A percentile compares a stretch with the other conserved stretches of the same genome.
These are phyloP conservation scores for Eutrema salsugineum DNA, from an alignment of 441 rosid species.

Conservation along the genomic window DNA sequence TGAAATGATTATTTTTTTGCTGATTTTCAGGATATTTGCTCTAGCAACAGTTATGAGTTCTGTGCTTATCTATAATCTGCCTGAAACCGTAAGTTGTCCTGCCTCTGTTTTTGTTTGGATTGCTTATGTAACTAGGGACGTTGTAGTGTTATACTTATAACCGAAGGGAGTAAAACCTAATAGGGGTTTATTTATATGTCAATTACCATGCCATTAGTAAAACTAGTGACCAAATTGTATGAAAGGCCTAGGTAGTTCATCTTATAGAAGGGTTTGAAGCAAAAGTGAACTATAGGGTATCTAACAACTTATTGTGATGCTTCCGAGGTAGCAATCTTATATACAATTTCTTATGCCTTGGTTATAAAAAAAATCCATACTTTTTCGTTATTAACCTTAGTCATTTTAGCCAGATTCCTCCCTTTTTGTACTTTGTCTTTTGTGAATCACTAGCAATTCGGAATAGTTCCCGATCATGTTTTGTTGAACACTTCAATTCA, in stretches of 20 bases:
- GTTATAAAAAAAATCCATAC: not conserved
- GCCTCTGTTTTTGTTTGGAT: not conserved
- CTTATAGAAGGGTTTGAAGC: too few species aligned
- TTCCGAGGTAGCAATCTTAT: not conserved
- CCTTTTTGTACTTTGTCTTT: not conserved
- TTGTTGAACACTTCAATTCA: not conserved
- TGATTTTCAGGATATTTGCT: slow-evolving; percentile 83
- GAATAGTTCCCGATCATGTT: not conserved
- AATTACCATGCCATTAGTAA: not conserved
- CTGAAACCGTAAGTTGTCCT: slow-evolving; percentile 80
- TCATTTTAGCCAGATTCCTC: not conserved
- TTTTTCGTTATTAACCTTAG: too few species aligned
- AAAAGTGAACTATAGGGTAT: not conserved
- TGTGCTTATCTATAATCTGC: slow-evolving; percentile 90
- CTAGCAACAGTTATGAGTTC: slow-evolving; percentile 96
- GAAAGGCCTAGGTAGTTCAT: too few species aligned
- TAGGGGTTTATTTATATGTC: not conserved
- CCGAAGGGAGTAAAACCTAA: not conserved
- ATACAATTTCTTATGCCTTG: not conserved
- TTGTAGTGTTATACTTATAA: not conserved
- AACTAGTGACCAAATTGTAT: not conserved
- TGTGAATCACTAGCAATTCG: not conserved
- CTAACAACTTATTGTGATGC: not conserved
- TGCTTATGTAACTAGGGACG: slow-evolving; percentile 3
- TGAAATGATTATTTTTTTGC: not conserved